Conservation (phyloP, 2,329 filamentous ascomycete species). For the Alternaria viburni region DNA sequence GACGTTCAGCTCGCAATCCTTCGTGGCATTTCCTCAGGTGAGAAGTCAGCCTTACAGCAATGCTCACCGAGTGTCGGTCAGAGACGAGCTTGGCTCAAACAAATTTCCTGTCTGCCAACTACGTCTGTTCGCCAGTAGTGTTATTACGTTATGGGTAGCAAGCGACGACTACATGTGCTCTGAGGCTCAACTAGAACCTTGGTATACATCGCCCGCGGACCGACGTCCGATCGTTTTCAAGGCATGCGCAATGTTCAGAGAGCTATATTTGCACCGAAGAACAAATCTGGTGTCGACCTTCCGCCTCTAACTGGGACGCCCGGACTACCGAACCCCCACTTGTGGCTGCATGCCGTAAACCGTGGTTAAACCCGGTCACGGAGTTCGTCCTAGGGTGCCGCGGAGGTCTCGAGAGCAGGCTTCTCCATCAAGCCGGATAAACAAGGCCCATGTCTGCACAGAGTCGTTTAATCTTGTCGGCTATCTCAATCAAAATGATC, state of each 20-base stretch:
- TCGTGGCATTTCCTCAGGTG: constrained; percentile 2
- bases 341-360: not conserved
- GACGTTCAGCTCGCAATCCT: constrained; percentile 3
- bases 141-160: not conserved
- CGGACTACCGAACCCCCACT: too few relatives aligned
- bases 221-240: not conserved
- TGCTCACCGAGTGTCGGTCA: constrained; percentile 3
- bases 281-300: not conserved
- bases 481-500: not conserved
- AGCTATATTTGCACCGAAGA: not conserved
- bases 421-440: not conserved
- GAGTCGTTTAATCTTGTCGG: not conserved
- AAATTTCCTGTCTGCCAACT: not conserved
- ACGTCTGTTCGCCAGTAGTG: not conserved
- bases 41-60: constrained; percentile 9
- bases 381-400: not conserved
- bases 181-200: not conserved
- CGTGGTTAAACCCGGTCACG: not conserved
- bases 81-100: not conserved
- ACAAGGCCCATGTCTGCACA: not conserved
- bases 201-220: not conserved
- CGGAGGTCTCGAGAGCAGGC: too few relatives aligned
- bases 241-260: not conserved
- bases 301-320: too few relatives aligned
- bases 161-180: not conserved